Evolutionary conservation across 208 protist genomes (phyloP), one percentile per base, ranked within the genome.

Genomic region (Zelonia costaricensis): DNA sequence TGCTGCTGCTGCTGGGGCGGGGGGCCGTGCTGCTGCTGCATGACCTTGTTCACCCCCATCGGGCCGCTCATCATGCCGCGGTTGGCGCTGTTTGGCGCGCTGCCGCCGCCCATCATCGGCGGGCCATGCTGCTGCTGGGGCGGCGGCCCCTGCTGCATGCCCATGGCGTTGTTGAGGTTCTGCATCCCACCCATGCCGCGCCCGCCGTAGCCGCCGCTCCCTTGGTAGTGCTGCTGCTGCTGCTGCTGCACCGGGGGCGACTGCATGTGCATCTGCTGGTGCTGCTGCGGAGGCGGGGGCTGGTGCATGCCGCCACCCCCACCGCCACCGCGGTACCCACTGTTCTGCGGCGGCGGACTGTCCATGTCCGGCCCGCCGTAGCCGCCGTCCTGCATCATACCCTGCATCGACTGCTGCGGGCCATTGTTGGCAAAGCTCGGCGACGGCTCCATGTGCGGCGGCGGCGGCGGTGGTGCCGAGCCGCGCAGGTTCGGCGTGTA

Each of bases 211-310:
- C 25, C 53, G 46, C 63, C 63, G 60, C 68, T 74, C 12, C 55
- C 58, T 25, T 68, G 61, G 42, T 74, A 57, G 38, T 69, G 66
- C 48, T 78, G 72, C 31, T 60, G 68, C 46, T 78, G 71, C 16
- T 48, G 38, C 45, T 69, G 69, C 12, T 62, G 59, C 46, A 74
- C 57, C 1, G 67, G 58, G 9, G 49, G 70, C 28, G 64, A 75
- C 44, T 80, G 74, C 74, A 84, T 80, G 31, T 74, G 64, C 73
- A 81, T 73, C 45, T 71, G 71, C 47, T 74, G 74, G 59, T 36
- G 43, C 13, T 62, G 45, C 33, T 23, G 18, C n/a, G 44, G 63
- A n/a, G 65, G 60, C 18, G 52, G 44, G 18, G 54, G 54, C 16
- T 35, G 54, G 10, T 35, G 40, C 42, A 48, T 35, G 25, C 47